A percentile compares a stretch with the other conserved stretches of the same genome.
Evolutionary conservation across 148 eudicot species (phyloP).

Genomic region (Suaeda aralocaspica): DNA sequence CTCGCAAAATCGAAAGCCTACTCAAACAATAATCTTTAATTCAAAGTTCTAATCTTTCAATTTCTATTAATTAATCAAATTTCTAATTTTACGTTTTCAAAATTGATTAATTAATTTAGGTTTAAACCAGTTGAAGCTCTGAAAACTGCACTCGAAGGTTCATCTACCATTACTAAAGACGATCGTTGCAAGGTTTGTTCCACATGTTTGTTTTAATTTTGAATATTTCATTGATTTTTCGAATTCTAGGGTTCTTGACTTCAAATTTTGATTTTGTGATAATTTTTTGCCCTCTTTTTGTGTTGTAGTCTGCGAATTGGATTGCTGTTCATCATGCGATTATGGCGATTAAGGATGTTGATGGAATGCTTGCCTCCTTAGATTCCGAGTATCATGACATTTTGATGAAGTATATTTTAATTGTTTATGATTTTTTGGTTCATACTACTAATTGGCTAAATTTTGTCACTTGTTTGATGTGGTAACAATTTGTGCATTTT

Average conservation of each 20-base stretch:
- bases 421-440: background rate
- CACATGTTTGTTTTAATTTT: background rate
- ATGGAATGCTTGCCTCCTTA: conserved; percentile 74
- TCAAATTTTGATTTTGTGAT: background rate
- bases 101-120: no score
- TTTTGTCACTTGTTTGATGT: background rate
- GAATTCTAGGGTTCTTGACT: conserved; percentile 13
- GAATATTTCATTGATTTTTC: background rate
- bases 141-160: conserved; percentile 93
- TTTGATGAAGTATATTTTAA: conserved; percentile 75
- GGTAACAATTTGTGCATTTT: background rate
- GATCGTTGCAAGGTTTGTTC: conserved; percentile 77
- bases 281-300: background rate
- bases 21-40: conserved; percentile 63
- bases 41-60: conserved; percentile 5
- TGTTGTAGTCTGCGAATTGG: conserved; percentile 88
- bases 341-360: conserved; percentile 94
- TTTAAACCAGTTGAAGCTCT: conserved; percentile 91
- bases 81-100: background rate
- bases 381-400: conserved; percentile 94
- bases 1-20: conserved; percentile 90
- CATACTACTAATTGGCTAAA: no score
- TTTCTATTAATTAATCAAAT: conserved; percentile 1
- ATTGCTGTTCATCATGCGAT: conserved; percentile 87
- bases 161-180: conserved; percentile 67